A percentile compares a stretch with the other conserved stretches of the same genome.
These are phyloP conservation scores for Nidula microcarpa DNA, from an alignment of 768 basidiomycete genomes.

Conservation along the genomic window DNA sequence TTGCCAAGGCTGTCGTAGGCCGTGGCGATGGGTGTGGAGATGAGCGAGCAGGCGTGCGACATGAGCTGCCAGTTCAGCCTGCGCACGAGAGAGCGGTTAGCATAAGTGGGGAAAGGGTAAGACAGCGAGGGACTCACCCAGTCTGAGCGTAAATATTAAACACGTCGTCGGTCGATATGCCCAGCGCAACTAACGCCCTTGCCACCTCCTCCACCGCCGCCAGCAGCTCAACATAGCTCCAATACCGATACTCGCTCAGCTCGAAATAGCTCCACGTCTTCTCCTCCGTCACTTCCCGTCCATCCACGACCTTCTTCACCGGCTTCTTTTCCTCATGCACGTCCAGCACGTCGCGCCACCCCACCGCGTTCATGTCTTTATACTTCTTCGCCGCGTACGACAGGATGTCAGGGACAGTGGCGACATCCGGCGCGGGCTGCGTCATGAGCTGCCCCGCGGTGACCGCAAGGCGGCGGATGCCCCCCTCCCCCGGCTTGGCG, in stretches of 20 bases:
- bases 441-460: constrained; percentile 55
- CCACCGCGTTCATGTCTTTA: constrained; percentile 71
- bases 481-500: constrained; percentile 45
- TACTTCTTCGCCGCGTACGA: constrained; percentile 71
- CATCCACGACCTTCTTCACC: constrained; percentile 78
- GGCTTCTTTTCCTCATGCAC: constrained; percentile 87
- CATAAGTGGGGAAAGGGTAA: not conserved
- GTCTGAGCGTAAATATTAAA: constrained; percentile 93
- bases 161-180: constrained; percentile 62
- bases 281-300: constrained; percentile 79
- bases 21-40: constrained; percentile 83
- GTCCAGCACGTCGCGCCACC: constrained; percentile 70
- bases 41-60: constrained; percentile 74
- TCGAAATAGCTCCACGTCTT: constrained; percentile 98
- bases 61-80: constrained; percentile 79
- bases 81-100: constrained; percentile 1
- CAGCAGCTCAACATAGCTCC: constrained; percentile 70
- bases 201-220: constrained; percentile 63
- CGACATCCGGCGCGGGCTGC: constrained; percentile 69
- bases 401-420: constrained; percentile 80
- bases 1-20: constrained; percentile 96
- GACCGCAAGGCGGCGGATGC: constrained; percentile 54
- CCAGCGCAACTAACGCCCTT: constrained; percentile 70
- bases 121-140: constrained; percentile 40
- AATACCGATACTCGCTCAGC: constrained; percentile 84